phyloP scores from a whole-genome alignment of 2,329 filamentous ascomycete species.

The Botrytis paeoniae region DNA sequence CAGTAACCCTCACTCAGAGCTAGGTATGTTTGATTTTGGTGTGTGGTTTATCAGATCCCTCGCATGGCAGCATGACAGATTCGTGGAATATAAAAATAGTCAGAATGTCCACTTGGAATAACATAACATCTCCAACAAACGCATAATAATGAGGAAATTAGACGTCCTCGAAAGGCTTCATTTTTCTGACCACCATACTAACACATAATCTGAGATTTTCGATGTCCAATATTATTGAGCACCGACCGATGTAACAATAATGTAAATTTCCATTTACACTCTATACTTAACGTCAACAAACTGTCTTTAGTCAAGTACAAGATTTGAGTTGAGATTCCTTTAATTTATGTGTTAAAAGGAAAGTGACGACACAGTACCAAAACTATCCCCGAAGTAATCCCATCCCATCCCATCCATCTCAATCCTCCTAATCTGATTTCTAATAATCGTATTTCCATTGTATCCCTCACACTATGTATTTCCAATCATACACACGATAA shows the following conservation, averaged over 20 bases:
- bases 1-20: accelerated
- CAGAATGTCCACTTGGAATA: not conserved
- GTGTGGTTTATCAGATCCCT: not conserved
- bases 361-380: not conserved
- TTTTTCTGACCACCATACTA: not conserved
- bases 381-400: not conserved
- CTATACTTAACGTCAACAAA: too few species aligned
- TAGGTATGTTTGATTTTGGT: not conserved
- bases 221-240: too few species aligned
- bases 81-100: not conserved
- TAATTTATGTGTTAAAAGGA: not conserved
- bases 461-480: not conserved
- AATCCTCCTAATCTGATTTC: not conserved
- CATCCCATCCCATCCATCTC: not conserved
- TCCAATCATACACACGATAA: not conserved
- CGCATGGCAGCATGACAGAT: not conserved
- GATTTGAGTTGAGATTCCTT: not conserved
- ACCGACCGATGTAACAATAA: too few species aligned
- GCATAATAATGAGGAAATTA: not conserved
- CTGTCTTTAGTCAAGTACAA: too few species aligned
- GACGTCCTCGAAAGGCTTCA: not conserved
- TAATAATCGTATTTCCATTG: not conserved
- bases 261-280: too few species aligned
- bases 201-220: too few species aligned
- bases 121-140: not conserved